Evolutionary conservation across 1,139 yeast genomes (phyloP).

Genomic region (Debaryomyces sp.): DNA sequence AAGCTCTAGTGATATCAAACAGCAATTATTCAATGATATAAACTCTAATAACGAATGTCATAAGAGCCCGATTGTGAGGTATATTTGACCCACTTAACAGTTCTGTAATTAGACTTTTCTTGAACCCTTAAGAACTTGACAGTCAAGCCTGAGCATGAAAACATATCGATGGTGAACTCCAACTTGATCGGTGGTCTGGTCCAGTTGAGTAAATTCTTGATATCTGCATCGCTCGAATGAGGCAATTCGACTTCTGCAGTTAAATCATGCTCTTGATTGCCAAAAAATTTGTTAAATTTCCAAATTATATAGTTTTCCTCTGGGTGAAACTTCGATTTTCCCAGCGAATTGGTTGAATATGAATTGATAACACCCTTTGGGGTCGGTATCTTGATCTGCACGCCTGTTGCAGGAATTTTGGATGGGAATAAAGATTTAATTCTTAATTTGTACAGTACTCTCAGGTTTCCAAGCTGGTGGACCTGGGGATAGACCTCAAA

Average conservation of each 20-base stretch:
- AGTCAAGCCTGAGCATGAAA: constrained; percentile 74
- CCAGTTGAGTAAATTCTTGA: constrained; percentile 44
- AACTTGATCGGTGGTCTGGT: constrained; percentile 77
- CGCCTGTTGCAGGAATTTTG: constrained; percentile 67
- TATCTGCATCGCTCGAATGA: constrained; percentile 16
- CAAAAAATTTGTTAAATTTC: constrained; percentile 71
- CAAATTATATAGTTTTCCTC: constrained; percentile 68
- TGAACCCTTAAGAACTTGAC: constrained; percentile 73
- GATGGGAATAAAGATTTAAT: constrained; percentile 65
- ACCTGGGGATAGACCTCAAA: constrained; percentile 69
- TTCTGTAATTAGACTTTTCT: constrained; percentile 65
- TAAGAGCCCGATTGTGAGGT: constrained; percentile 75
- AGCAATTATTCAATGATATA: background rate
- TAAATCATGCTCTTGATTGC: constrained; percentile 63
- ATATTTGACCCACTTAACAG: constrained; percentile 89
- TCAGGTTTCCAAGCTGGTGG: constrained; percentile 50
- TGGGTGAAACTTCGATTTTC: constrained; percentile 69
- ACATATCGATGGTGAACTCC: constrained; percentile 73
- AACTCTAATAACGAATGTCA: constrained; percentile 64
- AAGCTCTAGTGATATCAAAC: background rate
- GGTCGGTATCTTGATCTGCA: constrained; percentile 66
- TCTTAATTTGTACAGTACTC: constrained; percentile 59
- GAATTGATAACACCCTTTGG: constrained; percentile 64
- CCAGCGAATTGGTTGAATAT: constrained; percentile 54
- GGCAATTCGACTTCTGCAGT: constrained; percentile 52